These are phyloP conservation scores for Hansenula lynferdii DNA, from an alignment of 1,139 yeast species.

Conservation along the genomic window DNA sequence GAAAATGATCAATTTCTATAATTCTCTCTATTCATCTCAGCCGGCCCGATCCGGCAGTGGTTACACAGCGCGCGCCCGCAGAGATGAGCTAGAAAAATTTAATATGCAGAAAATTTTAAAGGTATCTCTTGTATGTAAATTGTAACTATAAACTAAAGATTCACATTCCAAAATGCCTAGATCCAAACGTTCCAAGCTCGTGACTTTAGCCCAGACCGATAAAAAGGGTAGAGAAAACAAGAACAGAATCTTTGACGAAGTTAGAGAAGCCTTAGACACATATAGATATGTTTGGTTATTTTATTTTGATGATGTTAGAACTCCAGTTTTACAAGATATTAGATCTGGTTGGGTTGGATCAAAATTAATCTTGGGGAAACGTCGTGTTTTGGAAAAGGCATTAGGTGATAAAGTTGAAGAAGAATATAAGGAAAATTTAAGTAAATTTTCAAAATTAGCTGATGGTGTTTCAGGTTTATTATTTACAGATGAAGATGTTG, in stretches of 20 bases:
- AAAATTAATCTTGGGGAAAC: constrained; percentile 82
- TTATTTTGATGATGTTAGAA: constrained; percentile 87
- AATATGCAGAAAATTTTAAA: too few species aligned
- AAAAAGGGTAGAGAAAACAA: constrained; percentile 94
- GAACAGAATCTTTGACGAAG: constrained; percentile 85
- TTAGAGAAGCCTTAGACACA: constrained; percentile 74
- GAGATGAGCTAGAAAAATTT: too few species aligned
- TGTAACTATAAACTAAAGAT: neutral
- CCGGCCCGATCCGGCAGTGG: too few species aligned
- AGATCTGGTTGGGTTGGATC: constrained; percentile 93
- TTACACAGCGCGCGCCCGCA: too few species aligned
- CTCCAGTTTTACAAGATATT: constrained; percentile 90
- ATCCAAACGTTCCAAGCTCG: constrained; percentile 90
- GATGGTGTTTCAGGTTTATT: constrained; percentile 82
- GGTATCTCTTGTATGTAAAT: too few species aligned
- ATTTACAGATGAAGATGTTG: constrained; percentile 82
- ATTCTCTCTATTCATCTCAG: too few species aligned
- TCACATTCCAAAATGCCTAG: constrained; percentile 68
- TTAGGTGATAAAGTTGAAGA: constrained; percentile 83
- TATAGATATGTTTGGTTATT: constrained; percentile 81
- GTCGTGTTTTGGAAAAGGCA: constrained; percentile 92
- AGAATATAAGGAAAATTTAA: constrained; percentile 83
- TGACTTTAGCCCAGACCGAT: constrained; percentile 94
- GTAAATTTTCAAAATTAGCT: constrained; percentile 52
- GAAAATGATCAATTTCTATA: too few species aligned